These are phyloP conservation scores for Volvox africanus DNA, from an alignment of 139 green algal species.

Conservation along the genomic window DNA sequence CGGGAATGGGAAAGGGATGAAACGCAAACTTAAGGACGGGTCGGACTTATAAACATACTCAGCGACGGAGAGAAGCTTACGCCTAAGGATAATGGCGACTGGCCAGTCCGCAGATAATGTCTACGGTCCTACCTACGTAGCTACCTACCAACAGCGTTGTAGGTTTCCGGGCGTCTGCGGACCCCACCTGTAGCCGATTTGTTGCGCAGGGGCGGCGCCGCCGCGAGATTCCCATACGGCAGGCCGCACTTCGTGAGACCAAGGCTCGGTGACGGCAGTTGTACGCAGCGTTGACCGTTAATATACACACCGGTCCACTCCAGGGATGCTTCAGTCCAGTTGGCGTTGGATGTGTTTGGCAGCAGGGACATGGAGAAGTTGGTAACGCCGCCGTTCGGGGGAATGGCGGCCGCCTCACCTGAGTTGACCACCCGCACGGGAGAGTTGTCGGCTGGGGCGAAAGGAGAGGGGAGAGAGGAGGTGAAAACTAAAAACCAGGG, in stretches of 20 bases:
- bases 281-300: constrained; percentile 49
- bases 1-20: too few species aligned
- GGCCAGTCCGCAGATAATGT: too few species aligned
- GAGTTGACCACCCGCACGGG: constrained; percentile 47
- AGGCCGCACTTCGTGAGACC: constrained; percentile 22
- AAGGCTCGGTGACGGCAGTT: constrained; percentile 34
- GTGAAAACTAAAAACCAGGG: not conserved
- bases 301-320: constrained; percentile 39
- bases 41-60: too few species aligned
- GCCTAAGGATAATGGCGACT: too few species aligned
- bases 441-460: not conserved
- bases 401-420: not conserved
- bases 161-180: not conserved
- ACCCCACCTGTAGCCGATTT: not conserved
- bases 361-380: constrained; percentile 40
- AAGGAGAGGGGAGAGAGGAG: not conserved
- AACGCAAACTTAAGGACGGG: too few species aligned
- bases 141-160: too few species aligned
- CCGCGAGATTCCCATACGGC: constrained; percentile 25
- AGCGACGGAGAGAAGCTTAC: too few species aligned
- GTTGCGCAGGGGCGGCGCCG: not conserved
- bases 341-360: not conserved
- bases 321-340: not conserved
- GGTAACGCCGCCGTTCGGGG: not conserved
- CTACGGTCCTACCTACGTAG: too few species aligned